phyloP scores from a whole-genome alignment of 176 grass and related monocot genomes.

The Pontederia paniculata region DNA sequence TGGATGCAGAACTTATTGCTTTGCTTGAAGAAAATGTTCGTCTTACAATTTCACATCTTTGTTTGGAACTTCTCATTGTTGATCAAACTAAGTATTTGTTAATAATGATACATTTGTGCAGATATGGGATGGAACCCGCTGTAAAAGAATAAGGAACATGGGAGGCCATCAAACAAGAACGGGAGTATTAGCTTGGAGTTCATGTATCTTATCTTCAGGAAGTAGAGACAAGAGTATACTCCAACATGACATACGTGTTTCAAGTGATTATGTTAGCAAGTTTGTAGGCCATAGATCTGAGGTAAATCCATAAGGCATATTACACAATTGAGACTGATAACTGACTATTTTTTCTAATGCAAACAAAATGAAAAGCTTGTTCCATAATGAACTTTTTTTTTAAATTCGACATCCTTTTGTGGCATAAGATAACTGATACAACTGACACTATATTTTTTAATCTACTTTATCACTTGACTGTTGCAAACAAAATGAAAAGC shows the following conservation, averaged over 20 bases:
- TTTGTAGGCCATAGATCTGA: conserved; percentile 82
- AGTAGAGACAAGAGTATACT: conserved; percentile 93
- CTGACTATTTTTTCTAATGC: too few relatives aligned
- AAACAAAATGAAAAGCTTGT: too few relatives aligned
- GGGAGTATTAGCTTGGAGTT: conserved; percentile 75
- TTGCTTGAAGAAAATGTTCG: too few relatives aligned
- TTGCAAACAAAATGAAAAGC: too few relatives aligned
- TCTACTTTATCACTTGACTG: too few relatives aligned
- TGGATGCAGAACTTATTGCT: too few relatives aligned
- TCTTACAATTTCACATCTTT: too few relatives aligned
- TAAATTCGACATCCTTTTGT: too few relatives aligned
- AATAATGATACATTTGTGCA: conserved; percentile 17
- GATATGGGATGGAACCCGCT: conserved; percentile 93
- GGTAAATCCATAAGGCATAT: conserved; percentile 24
- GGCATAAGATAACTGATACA: too few relatives aligned
- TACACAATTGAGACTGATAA: not conserved
- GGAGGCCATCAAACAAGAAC: conserved; percentile 74
- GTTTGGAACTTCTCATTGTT: not conserved
- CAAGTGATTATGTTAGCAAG: conserved; percentile 65
- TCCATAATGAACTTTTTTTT: too few relatives aligned
- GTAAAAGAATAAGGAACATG: conserved; percentile 79
- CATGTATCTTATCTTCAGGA: conserved; percentile 87
- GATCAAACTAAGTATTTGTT: too few relatives aligned
- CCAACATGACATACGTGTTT: conserved; percentile 75
- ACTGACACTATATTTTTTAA: too few relatives aligned